phyloP scores from a whole-genome alignment of 2,329 filamentous ascomycete genomes.

The Achaetomium macrosporum region DNA sequence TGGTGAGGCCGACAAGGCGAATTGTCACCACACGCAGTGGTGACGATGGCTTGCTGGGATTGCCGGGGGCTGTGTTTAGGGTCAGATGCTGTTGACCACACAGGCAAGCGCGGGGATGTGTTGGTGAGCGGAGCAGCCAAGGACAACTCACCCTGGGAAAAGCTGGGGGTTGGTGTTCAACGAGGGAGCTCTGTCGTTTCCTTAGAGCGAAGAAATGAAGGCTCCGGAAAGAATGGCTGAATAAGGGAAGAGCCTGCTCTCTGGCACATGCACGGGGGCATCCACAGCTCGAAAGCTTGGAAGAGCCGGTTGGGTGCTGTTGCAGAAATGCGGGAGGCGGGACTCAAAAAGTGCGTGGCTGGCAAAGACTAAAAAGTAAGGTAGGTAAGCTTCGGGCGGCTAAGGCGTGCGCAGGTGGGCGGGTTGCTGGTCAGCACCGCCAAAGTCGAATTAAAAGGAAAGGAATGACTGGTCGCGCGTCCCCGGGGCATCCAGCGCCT shows the following conservation, averaged over 20 bases:
- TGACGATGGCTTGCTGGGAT: constrained; percentile 19
- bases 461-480: constrained; percentile 15
- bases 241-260: constrained; percentile 18
- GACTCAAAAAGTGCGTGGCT: constrained; percentile 19
- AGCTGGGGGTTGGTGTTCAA: constrained; percentile 8
- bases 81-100: constrained; percentile 12
- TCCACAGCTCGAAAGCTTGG: constrained; percentile 16
- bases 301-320: constrained; percentile 12
- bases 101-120: not conserved
- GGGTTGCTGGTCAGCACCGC: constrained; percentile 6
- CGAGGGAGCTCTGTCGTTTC: constrained; percentile 11
- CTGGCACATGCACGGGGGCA: constrained; percentile 10
- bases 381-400: constrained; percentile 9
- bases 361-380: constrained; percentile 20
- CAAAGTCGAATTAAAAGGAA: constrained; percentile 3
- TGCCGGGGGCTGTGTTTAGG: constrained; percentile 9
- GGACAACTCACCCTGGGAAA: constrained; percentile 18
- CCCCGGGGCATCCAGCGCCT: constrained; percentile 14
- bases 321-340: constrained; percentile 17
- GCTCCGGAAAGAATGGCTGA: constrained; percentile 17
- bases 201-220: constrained; percentile 16
- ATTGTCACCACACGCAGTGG: constrained; percentile 27
- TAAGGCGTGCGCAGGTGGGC: constrained; percentile 2
- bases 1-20: constrained; percentile 44
- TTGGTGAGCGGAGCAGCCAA: constrained; percentile 3